Evolutionary conservation across 306 rosid species (phyloP).

Genomic region (Leucaena leucocephala): DNA sequence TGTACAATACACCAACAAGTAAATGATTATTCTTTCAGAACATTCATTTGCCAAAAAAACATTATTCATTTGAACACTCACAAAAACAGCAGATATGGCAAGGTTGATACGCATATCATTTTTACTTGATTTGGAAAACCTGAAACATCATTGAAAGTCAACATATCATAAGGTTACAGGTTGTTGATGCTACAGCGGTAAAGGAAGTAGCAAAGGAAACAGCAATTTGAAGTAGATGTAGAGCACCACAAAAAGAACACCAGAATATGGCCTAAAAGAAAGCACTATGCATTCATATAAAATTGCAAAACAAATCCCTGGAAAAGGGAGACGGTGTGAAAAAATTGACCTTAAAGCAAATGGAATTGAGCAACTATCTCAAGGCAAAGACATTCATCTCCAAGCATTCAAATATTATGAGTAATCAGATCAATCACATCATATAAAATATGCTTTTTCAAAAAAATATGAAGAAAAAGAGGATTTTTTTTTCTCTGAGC

Average conservation of each 20-base stretch:
- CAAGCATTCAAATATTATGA: constrained; percentile 16
- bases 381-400: constrained; percentile 13
- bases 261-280: not conserved
- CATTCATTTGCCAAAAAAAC: constrained; percentile 2
- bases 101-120: constrained; percentile 82
- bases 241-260: not conserved
- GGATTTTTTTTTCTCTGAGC: not conserved
- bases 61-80: constrained; percentile 54
- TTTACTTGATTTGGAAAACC: constrained; percentile 78
- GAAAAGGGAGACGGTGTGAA: not conserved
- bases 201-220: constrained; percentile 4
- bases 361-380: constrained; percentile 6
- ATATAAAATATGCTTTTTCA: not conserved
- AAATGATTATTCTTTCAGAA: constrained; percentile 10
- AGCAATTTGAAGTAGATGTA: constrained; percentile 29
- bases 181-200: not conserved
- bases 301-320: constrained; percentile 16
- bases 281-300: constrained; percentile 8
- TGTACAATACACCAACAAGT: not conserved
- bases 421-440: constrained; percentile 26
- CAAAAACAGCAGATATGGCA: constrained; percentile 87
- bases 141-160: constrained; percentile 52
- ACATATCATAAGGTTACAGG: constrained; percentile 28
- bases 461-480: too few relatives aligned
- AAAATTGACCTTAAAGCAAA: constrained; percentile 29